A percentile compares a stretch with the other conserved stretches of the same genome.
Evolutionary conservation across 441 rosid genomes (phyloP).

Genomic region (Eruca vesicaria): DNA sequence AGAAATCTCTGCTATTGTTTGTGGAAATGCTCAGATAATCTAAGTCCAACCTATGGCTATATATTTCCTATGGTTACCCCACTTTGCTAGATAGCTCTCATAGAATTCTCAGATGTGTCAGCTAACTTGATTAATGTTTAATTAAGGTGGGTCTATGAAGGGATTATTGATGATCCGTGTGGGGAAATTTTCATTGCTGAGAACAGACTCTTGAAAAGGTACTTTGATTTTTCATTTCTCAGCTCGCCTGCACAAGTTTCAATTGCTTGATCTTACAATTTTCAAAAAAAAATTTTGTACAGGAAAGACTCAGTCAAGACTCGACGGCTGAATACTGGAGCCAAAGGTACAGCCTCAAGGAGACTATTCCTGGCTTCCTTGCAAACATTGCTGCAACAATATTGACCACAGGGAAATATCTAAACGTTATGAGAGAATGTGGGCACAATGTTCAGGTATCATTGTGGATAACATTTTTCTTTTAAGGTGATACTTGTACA

Average conservation of each 20-base stretch:
- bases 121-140: conserved; percentile 26
- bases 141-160: conserved; percentile 97
- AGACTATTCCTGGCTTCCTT: conserved; percentile 96
- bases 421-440: conserved; percentile 99
- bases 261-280: conserved; percentile 20
- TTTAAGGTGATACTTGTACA: too few relatives aligned
- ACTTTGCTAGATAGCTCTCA: neutral
- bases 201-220: conserved; percentile 92
- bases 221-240: conserved; percentile 29
- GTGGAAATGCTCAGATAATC: neutral
- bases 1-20: neutral
- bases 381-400: conserved; percentile 87
- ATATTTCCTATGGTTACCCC: neutral
- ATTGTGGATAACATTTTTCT: conserved; percentile 6
- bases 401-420: conserved; percentile 93
- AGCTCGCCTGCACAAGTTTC: conserved; percentile 62
- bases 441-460: conserved; percentile 93
- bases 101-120: conserved; percentile 7
- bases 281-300: conserved; percentile 32
- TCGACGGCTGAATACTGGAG: conserved; percentile 84
- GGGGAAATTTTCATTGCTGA: conserved; percentile 97
- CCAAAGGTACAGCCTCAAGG: conserved; percentile 87
- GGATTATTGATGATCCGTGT: conserved; percentile 94
- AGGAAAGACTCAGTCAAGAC: conserved; percentile 97
- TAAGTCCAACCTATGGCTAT: neutral